Evolutionary conservation across 2,329 filamentous ascomycete species (phyloP).

Genomic region (Trichoderma polysporum): DNA sequence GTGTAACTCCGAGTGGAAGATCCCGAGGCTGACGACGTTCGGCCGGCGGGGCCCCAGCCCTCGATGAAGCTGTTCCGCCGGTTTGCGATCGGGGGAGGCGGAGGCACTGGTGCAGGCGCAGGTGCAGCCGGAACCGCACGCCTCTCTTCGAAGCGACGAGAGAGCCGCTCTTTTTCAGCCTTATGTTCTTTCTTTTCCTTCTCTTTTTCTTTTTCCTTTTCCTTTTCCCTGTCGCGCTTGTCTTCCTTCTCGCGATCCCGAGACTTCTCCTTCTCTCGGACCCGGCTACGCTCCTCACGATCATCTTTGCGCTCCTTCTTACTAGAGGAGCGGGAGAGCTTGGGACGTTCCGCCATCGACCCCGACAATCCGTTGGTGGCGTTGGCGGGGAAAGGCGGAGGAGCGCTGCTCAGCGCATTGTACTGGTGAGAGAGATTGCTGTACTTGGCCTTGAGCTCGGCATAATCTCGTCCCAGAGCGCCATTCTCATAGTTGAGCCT

Average conservation of each 20-base stretch:
- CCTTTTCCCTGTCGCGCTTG: constrained; percentile 32
- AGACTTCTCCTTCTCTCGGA: constrained; percentile 15
- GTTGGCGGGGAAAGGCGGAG: constrained; percentile 29
- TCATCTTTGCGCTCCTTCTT: constrained; percentile 28
- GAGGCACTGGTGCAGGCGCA: background rate
- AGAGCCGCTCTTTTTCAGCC: constrained; percentile 39
- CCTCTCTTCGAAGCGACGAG: constrained; percentile 39
- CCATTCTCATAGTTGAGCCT: constrained; percentile 33
- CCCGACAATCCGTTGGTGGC: constrained; percentile 17
- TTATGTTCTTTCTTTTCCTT: constrained; percentile 34
- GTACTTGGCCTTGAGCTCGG: constrained; percentile 32
- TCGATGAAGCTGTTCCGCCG: constrained; percentile 39
- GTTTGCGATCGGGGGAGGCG: constrained; percentile 24
- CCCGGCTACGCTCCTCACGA: constrained; percentile 30
- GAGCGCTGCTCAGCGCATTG: constrained; percentile 28
- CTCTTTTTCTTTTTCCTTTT: constrained; percentile 29
- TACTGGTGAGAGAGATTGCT: constrained; percentile 33
- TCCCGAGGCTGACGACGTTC: constrained; percentile 31
- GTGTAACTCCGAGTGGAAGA: constrained; percentile 31
- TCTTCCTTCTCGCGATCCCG: constrained; percentile 22
- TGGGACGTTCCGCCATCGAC: constrained; percentile 31
- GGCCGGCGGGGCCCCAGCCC: constrained; percentile 35
- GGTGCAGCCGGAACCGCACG: constrained; percentile 25
- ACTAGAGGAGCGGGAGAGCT: constrained; percentile 31
- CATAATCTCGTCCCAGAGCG: constrained; percentile 29